Evolutionary conservation across 441 rosid species (phyloP), one percentile per base, ranked within the genome.

Genomic region (Populus hybrid): DNA sequence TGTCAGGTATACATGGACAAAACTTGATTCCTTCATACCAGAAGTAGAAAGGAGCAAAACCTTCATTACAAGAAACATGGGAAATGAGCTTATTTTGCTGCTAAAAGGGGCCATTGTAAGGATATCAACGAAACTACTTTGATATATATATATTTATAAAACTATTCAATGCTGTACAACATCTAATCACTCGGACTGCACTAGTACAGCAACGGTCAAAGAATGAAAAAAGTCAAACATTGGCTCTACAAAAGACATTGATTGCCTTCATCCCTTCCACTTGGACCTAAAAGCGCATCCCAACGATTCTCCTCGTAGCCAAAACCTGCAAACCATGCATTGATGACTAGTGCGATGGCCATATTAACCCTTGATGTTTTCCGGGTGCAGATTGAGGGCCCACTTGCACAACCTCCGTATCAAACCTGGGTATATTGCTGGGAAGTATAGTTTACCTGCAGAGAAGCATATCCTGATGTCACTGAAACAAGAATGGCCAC

Each of bases 191-290:
- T 78, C 57, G 14, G 50, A 69, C 54, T 69, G 78, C 74, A 72
- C 2, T 10, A 70, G 79, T 76, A 79, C 81, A 73, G 79, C 67
- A 72, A 81, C 59, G 35, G 54, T 50, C 21, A 50, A 80, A 81
- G 66, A 54, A 61, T 77, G 57, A 34, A 67, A 77, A 77, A 20
- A 20, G 61, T 67, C 59, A 54, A 79, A 80, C 78, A 73, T 80
- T 76, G 36, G 70, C 78, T 21, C 85, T 85, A 79, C 78, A 83
- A 84, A 83, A 69, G 40, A 18, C 30, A 67, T 76, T 73, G 76
- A 69, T 67, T 73, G 77, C 80, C 68, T 79, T 38, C 57, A 70
- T 36, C 67, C 16, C 32, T 73, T 73, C 71, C 28, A 30, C 24
- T 40, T 76, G 24, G 64, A 50, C 75, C 68, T 14, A 12, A 1